A percentile compares a stretch with the other conserved stretches of the same genome.
Evolutionary conservation across 192 early-diverging fungal species (phyloP).

Genomic region (Backusella westeae): DNA sequence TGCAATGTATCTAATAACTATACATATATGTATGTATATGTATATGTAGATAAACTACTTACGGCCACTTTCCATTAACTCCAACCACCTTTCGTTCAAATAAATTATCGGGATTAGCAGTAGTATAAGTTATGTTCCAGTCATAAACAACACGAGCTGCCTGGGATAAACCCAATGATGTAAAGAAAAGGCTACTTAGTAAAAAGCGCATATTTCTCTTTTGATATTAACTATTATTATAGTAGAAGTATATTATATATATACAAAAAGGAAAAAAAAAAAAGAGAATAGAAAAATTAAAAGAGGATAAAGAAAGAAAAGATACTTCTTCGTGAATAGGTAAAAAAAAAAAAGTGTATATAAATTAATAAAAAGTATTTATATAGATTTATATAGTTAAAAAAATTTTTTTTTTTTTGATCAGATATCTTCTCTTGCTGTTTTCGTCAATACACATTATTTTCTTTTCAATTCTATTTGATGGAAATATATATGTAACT

Average conservation of each 20-base stretch:
- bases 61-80: conserved; percentile 67
- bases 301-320: no score
- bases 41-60: conserved; percentile 25
- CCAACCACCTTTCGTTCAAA: conserved; percentile 61
- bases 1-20: neutral
- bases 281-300: no score
- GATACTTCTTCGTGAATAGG: no score
- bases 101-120: conserved; percentile 66
- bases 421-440: neutral
- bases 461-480: neutral
- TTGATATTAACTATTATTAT: neutral
- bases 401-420: neutral
- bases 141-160: conserved; percentile 61
- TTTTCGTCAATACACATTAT: neutral
- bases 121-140: conserved; percentile 72
- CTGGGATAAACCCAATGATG: conserved; percentile 24
- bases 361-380: no score
- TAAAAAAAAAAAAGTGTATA: no score
- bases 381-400: no score
- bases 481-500: neutral
- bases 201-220: conserved; percentile 7
- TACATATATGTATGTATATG: neutral
- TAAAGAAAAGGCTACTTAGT: neutral
- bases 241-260: neutral
- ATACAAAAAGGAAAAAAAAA: neutral